These are phyloP conservation scores for Pythium dissimile DNA, from an alignment of 352 stramenopile genomes.

Conservation along the genomic window DNA sequence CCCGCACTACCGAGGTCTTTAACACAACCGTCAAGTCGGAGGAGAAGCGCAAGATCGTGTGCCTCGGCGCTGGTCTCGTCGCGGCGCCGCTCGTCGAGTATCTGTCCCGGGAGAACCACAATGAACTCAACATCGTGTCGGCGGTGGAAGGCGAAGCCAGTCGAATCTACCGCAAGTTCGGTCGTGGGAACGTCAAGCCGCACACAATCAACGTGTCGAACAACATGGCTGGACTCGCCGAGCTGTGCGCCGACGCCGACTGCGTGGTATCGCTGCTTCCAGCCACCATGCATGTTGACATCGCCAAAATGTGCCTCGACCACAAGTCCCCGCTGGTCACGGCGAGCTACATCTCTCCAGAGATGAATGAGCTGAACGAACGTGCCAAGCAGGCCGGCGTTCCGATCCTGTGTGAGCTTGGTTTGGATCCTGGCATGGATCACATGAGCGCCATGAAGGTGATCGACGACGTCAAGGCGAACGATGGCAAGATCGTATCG, in stretches of 20 bases:
- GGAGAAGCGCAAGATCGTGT: slow-evolving; percentile 83
- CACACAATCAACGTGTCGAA: slow-evolving; percentile 78
- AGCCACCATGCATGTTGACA: slow-evolving; percentile 89
- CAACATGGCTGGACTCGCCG: slow-evolving; percentile 53
- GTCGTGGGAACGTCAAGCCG: slow-evolving; percentile 59
- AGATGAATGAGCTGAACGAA: slow-evolving; percentile 87
- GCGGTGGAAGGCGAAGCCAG: slow-evolving; percentile 68
- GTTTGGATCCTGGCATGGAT: slow-evolving; percentile 95
- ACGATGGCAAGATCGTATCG: slow-evolving; percentile 84
- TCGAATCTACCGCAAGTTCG: slow-evolving; percentile 65
- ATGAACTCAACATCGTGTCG: slow-evolving; percentile 76
- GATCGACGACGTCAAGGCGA: slow-evolving; percentile 93
- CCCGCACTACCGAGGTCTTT: slow-evolving; percentile 18
- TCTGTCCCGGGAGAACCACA: slow-evolving; percentile 63
- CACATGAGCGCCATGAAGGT: slow-evolving; percentile 97
- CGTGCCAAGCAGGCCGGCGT: slow-evolving; percentile 78
- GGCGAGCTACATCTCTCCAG: slow-evolving; percentile 93
- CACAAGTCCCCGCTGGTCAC: slow-evolving; percentile 90
- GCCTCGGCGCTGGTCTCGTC: slow-evolving; percentile 84
- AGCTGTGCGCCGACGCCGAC: slow-evolving; percentile 77
- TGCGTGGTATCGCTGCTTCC: slow-evolving; percentile 94
- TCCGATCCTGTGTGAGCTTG: slow-evolving; percentile 94
- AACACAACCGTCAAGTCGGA: slow-evolving; percentile 37
- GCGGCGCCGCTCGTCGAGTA: slow-evolving; percentile 85
- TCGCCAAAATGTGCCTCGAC: slow-evolving; percentile 89